Conservation (phyloP, 306 rosid genomes). For the Geum urbanum region DNA sequence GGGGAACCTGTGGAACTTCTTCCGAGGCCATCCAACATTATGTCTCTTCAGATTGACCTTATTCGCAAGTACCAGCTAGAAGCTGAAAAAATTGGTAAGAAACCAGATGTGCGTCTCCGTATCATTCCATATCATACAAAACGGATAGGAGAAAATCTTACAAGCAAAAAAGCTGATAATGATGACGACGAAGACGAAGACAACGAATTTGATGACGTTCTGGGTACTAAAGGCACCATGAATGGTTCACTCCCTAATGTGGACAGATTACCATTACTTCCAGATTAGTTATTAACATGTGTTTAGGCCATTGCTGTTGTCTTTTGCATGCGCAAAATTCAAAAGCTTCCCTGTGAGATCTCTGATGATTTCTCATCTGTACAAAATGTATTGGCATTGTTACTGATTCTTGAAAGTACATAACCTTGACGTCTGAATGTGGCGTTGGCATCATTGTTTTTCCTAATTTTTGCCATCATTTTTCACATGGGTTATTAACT, state of each 20-base stretch:
- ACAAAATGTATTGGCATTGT: neutral
- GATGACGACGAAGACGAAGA: constrained; percentile 23
- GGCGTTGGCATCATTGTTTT: neutral
- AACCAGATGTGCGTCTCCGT: constrained; percentile 42
- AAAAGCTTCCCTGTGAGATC: neutral
- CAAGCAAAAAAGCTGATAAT: constrained; percentile 21
- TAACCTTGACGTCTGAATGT: neutral
- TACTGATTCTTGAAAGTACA: neutral
- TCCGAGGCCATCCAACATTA: constrained; percentile 58
- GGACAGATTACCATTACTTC: constrained; percentile 69
- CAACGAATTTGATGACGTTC: constrained; percentile 39
- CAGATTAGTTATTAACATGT: constrained; percentile 40
- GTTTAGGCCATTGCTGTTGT: neutral
- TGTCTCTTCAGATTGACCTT: constrained; percentile 64
- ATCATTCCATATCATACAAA: constrained; percentile 52
- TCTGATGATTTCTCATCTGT: neutral
- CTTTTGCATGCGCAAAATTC: neutral
- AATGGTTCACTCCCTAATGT: constrained; percentile 41
- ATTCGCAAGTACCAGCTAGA: constrained; percentile 61
- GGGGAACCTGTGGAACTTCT: constrained; percentile 73
- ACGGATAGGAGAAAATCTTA: constrained; percentile 25
- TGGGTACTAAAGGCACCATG: constrained; percentile 39
- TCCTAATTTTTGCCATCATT: neutral
- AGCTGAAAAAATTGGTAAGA: constrained; percentile 44
- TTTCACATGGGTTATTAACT: neutral